Evolutionary conservation across 2,329 filamentous ascomycete species (phyloP).

Genomic region (Fusarium sp.): DNA sequence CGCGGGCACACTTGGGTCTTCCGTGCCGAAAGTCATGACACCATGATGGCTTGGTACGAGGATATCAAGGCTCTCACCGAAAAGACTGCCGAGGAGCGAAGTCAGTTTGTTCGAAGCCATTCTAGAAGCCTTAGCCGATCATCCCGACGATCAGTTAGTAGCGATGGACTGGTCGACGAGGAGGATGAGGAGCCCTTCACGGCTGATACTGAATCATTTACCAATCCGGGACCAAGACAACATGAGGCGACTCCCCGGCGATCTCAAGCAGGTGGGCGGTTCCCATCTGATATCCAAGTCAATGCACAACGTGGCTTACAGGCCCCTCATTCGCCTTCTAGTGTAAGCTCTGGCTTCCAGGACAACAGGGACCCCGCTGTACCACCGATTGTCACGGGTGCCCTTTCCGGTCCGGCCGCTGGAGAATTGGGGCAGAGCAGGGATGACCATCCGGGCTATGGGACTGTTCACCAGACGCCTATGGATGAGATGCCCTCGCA

Average conservation of each 20-base stretch:
- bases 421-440: conserved; percentile 48
- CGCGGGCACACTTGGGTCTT: conserved; percentile 80
- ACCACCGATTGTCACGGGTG: conserved; percentile 66
- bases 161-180: conserved; percentile 81
- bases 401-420: conserved; percentile 52
- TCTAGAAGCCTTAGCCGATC: conserved; percentile 78
- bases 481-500: conserved; percentile 61
- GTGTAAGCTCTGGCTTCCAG: conserved; percentile 74
- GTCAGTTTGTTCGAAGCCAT: conserved; percentile 85
- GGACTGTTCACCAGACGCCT: conserved; percentile 55
- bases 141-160: conserved; percentile 71
- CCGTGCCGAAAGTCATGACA: conserved; percentile 80
- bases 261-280: conserved; percentile 92
- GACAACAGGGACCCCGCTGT: conserved; percentile 65
- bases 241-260: conserved; percentile 67
- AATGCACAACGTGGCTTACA: conserved; percentile 82
- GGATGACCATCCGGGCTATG: conserved; percentile 53
- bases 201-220: conserved; percentile 57
- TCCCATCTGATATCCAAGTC: conserved; percentile 92
- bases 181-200: conserved; percentile 73
- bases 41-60: conserved; percentile 96
- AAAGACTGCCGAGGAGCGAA: conserved; percentile 86
- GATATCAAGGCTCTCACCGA: conserved; percentile 92
- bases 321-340: conserved; percentile 81
- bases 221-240: conserved; percentile 58